Evolutionary conservation across 257 asterid genomes (phyloP), one percentile per base, ranked within the genome.

Genomic region (Scutellaria galericulata): DNA sequence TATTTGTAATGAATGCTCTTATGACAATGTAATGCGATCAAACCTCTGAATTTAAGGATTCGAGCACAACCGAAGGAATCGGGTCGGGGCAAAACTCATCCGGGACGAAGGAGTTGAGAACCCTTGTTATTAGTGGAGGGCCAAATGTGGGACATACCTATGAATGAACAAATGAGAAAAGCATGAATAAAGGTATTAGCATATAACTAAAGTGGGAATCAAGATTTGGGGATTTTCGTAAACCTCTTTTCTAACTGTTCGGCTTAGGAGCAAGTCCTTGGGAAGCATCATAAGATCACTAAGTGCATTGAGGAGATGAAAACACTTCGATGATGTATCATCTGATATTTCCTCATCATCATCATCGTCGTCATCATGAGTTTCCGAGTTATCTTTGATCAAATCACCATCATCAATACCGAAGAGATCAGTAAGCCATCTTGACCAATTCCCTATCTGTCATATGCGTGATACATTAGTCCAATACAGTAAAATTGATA

Each of bases 231-330:
- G 79, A 22, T 54, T 55, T 51, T 24, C 55, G 40, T 35, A 12
- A 57, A 89, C 96, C 96, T 92, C 96, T 84, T 87, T 88, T 81
- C 98, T 78, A 70, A 83, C 68, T 15, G 91, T 81, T 40, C 69
- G 87, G 66, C 87, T 84, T 68, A 87, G 70, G 44, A 90, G 83
- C 96, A 90, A 79, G 79, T 92, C 98, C 84, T 92, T 92, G 7
- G 98, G 98, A 62, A 92, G 96, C 98, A 92, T 92, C 96, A 92
- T 87, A 9, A 92, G 96, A 77, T 92, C 96, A 81, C 98, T 89
- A 82, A 92, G 75, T 44, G 92, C 89, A 72, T 86, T 88, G 68
- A 92, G 90, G 69, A 89, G 96, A 81, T 71, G 78, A 73, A 92
- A 92, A 59, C 87, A 72, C 78, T 87, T 88, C 2, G 82, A 72